These are phyloP conservation scores for Colletotrichum sp. DNA, from an alignment of 2,329 filamentous ascomycete genomes.

Conservation along the genomic window DNA sequence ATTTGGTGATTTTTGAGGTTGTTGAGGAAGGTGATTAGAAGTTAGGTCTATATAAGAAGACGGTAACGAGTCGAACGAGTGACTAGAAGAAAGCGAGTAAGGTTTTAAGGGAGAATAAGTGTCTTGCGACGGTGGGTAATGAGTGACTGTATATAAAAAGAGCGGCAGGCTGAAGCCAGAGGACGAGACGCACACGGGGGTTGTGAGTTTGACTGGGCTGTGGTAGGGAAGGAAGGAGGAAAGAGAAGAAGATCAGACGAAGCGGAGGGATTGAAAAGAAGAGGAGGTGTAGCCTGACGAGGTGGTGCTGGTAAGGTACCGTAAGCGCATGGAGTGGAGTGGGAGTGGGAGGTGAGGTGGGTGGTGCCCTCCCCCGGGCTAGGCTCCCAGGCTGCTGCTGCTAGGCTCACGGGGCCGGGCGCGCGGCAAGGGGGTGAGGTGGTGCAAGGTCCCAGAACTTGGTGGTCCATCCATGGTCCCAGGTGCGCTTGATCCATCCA, in stretches of 20 bases:
- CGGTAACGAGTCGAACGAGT: slow-evolving; percentile 9
- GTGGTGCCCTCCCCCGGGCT: neutral
- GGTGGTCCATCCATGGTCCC: neutral
- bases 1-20: slow-evolving; percentile 17
- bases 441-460: neutral
- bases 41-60: slow-evolving; percentile 11
- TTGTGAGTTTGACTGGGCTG: slow-evolving; percentile 1
- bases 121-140: slow-evolving; percentile 15
- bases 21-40: slow-evolving; percentile 8
- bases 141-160: slow-evolving; percentile 23
- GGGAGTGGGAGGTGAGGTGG: neutral
- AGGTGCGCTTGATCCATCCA: neutral
- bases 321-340: neutral
- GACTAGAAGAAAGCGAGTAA: slow-evolving; percentile 14
- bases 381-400: neutral
- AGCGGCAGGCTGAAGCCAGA: slow-evolving; percentile 21
- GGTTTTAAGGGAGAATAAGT: slow-evolving; percentile 1
- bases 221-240: slow-evolving; percentile 8
- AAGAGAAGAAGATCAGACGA: slow-evolving; percentile 15
- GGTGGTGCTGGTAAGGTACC: neutral
- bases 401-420: slow-evolving; percentile 17
- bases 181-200: slow-evolving; percentile 8
- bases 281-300: slow-evolving; percentile 15
- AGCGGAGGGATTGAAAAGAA: slow-evolving; percentile 15
- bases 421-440: slow-evolving; percentile 18